Percentiles rank a stretch among this genome's conserved stretches.
Conservation (phyloP, 2,329 filamentous ascomycete genomes). For the Berkeleyomyces rouxiae region DNA sequence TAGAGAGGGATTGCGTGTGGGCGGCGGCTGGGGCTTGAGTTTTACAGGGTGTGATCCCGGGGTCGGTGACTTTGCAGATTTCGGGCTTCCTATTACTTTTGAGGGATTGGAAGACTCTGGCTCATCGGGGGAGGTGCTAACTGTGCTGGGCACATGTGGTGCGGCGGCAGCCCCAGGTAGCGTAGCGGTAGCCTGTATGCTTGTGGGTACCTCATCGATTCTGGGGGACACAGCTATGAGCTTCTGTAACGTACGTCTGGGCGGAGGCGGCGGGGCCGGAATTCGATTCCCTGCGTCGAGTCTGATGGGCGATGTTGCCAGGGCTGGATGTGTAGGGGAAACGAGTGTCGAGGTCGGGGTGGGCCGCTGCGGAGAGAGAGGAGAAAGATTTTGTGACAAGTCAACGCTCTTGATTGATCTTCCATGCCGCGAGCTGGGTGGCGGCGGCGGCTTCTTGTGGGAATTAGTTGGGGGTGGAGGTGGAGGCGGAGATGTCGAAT, state of each 20-base stretch:
- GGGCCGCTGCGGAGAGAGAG: neutral
- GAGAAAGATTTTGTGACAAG: conserved; percentile 20
- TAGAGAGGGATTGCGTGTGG: conserved; percentile 27
- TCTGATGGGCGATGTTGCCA: conserved; percentile 24
- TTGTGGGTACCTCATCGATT: neutral
- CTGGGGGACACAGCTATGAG: neutral
- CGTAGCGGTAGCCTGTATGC: neutral
- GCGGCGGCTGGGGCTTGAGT: conserved; percentile 25
- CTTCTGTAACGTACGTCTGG: conserved; percentile 12
- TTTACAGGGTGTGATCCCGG: conserved; percentile 23
- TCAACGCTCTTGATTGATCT: conserved; percentile 46
- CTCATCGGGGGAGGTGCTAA: neutral
- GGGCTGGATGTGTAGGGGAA: conserved; percentile 17
- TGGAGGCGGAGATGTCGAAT: neutral
- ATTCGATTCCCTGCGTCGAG: conserved; percentile 21
- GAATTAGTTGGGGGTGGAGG: conserved; percentile 13
- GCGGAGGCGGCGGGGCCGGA: neutral
- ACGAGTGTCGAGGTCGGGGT: neutral
- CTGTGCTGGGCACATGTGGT: neutral
- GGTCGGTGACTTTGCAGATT: conserved; percentile 27
- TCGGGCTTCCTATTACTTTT: conserved; percentile 18
- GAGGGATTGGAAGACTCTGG: neutral
- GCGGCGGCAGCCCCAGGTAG: neutral
- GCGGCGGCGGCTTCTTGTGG: conserved; percentile 53
- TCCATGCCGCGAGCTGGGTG: conserved; percentile 58